These are phyloP conservation scores for Globisporangium canariense DNA, from an alignment of 352 stramenopile species.

Conservation along the genomic window DNA sequence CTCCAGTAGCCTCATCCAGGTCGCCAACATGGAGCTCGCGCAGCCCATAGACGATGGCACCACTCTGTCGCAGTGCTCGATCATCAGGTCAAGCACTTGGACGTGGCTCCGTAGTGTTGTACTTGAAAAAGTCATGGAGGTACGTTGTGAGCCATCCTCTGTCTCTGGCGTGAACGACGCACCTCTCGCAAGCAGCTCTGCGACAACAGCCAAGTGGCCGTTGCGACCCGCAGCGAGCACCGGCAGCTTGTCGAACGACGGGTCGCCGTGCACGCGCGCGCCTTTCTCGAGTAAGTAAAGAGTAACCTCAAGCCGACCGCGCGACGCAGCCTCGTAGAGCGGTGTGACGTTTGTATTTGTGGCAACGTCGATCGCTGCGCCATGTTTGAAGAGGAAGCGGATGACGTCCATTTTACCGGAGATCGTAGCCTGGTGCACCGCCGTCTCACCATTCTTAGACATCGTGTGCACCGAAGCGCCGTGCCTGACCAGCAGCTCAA, in stretches of 20 bases:
- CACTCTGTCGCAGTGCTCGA: neutral
- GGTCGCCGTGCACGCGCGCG: neutral
- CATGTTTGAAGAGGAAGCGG: neutral
- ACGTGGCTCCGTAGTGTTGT: neutral
- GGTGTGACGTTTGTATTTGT: neutral
- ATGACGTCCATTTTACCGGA: neutral
- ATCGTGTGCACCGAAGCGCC: neutral
- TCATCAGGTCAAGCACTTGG: neutral
- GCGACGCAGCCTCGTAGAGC: neutral
- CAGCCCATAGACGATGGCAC: neutral
- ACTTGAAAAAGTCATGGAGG: neutral
- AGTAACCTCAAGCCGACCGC: neutral
- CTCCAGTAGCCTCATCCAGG: neutral
- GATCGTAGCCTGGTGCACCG: neutral
- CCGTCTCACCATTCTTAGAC: neutral
- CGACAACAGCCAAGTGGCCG: neutral
- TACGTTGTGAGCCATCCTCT: neutral
- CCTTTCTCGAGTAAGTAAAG: neutral
- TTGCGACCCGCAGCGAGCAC: neutral
- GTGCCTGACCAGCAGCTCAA: neutral
- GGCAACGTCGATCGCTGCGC: neutral
- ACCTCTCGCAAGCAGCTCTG: neutral
- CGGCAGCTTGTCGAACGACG: neutral
- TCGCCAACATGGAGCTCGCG: neutral
- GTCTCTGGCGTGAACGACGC: neutral